Evolutionary conservation across 495 filamentous ascomycete species (phyloP), one percentile per base, ranked within the genome.

Genomic region (Trichoderma erinaceum): DNA sequence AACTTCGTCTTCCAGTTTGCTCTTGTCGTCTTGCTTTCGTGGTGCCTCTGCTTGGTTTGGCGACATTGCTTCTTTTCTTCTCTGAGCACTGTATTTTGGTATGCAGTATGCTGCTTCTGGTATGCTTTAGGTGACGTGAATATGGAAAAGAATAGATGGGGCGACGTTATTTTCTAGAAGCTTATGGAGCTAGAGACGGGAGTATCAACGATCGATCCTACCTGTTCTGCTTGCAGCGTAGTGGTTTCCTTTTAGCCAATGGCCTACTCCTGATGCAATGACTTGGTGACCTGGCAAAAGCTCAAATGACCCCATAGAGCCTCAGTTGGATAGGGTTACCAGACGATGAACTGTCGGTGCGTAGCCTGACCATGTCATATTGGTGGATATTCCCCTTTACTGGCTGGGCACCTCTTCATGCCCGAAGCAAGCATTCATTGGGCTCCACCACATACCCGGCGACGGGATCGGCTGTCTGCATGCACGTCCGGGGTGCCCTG

Each of bases 361-460:
- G 56, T 32, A 61, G 56, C 56, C 56, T 61, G 56, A 61, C 56
- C 56, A 61, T 61, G 56, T 61, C 25, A 61, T 61, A 18, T 4
- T 61, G 23, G 56, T 61, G 56, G 56, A 35, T 32, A 23, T 61
- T 61, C 56, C 27, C 56, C 56, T 32, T 61, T 32, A 61, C 56
- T 25, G 56, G 56, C 56, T 32, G 56, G 56, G 29, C n/a, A 23
- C 23, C 56, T 61, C 56, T 61, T 61, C 56, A 32, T 61, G 56
- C 56, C 56, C 56, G 56, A 61, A 32, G 56, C 56, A 61, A 25
- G 56, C 25, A 61, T 32, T 11, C 27, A 25, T 61, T 61, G 56
- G 56, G 56, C 56, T 61, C 56, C 56, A 61, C 56, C 56, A 61
- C 56, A 61, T 61, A 61, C 27, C 56, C 27, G 56, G 23, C 25